Base-by-base conservation (phyloP, 2,329 filamentous ascomycete species). In the Keithomyces neogunnii region DNA sequence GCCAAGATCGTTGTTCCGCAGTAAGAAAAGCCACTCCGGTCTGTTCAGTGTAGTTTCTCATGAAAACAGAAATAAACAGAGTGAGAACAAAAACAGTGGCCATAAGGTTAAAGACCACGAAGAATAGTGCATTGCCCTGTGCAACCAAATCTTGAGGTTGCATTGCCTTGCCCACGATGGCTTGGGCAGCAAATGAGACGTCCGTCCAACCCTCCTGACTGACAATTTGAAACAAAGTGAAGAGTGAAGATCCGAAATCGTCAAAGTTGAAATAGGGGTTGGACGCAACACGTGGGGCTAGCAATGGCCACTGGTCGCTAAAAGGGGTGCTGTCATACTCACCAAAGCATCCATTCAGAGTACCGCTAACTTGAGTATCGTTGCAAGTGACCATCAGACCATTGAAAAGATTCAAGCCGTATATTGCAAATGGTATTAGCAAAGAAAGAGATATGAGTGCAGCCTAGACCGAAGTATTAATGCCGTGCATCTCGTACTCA, bases 41-140 rank as follows among this genome's bases (percentile, higher is more conserved):
- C 69, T 97, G 91, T 69, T 99, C 93, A 0, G 93, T 99, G 69
- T 99, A 99, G 67, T 96, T 99, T 55, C 93, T 89, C 93, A 99
- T 99, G 68, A 99, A 99, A 55, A 99, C 93, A 51, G 93, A 97
- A 46, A 99, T 95, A 68, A 99, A 99, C 63, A 99, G 74, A 1
- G 93, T 99, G 63, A 99, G 77, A 55, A 99, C 87, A 70, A 99
- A 99, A 57, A 99, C 92, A 0, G 93, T 93, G 33, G 90, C 90
- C 60, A 99, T 78, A 65, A 99, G 80, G 69, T 99, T 99, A 82
- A 97, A 99, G 4, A 92, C 77, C 51, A 99, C 82, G 65, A 99
- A 96, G 74, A 96, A 99, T 36, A 97, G 68, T 0, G 89, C 91
- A 58, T 99, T 97, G 40, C 86, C 90, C 62, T 91, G 82, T 1